Evolutionary conservation across 345 rosid genomes (phyloP).

Genomic region (Carallia pectinifolia): DNA sequence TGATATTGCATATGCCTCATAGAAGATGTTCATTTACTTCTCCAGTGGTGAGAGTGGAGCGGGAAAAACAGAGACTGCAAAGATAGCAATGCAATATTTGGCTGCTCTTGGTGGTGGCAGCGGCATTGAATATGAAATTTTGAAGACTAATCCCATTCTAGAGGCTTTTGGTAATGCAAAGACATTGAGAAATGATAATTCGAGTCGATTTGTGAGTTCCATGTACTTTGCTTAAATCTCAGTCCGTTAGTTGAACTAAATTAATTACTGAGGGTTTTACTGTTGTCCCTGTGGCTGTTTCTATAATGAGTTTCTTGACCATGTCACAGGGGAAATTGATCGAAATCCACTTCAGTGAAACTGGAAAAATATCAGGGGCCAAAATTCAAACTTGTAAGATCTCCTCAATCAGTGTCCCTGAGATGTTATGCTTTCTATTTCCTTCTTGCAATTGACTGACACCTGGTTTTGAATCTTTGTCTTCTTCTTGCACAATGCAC

Average conservation of each 20-base stretch:
- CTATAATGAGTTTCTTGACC: constrained; percentile 20
- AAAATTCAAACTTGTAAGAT: constrained; percentile 95
- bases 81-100: constrained; percentile 98
- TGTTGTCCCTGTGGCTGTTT: background rate
- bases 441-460: constrained; percentile 33
- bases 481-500: constrained; percentile 30
- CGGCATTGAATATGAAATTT: constrained; percentile 93
- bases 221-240: constrained; percentile 16
- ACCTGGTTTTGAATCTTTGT: constrained; percentile 23
- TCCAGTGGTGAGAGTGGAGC: constrained; percentile 99
- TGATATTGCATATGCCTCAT: background rate
- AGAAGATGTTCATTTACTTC: constrained; percentile 26
- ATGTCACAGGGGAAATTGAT: constrained; percentile 84
- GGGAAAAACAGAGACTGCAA: constrained; percentile 98
- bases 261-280: background rate
- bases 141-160: constrained; percentile 93
- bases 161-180: constrained; percentile 99
- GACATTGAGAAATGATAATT: constrained; percentile 92
- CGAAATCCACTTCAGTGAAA: constrained; percentile 93
- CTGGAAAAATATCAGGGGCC: constrained; percentile 99
- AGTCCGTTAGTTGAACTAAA: background rate
- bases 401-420: constrained; percentile 12
- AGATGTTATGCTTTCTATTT: constrained; percentile 10
- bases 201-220: constrained; percentile 96
- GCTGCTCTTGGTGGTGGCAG: constrained; percentile 99